Evolutionary conservation across 2,329 filamentous ascomycete species (phyloP), one percentile per base, ranked within the genome.

Genomic region (Bipolaris zeicola): DNA sequence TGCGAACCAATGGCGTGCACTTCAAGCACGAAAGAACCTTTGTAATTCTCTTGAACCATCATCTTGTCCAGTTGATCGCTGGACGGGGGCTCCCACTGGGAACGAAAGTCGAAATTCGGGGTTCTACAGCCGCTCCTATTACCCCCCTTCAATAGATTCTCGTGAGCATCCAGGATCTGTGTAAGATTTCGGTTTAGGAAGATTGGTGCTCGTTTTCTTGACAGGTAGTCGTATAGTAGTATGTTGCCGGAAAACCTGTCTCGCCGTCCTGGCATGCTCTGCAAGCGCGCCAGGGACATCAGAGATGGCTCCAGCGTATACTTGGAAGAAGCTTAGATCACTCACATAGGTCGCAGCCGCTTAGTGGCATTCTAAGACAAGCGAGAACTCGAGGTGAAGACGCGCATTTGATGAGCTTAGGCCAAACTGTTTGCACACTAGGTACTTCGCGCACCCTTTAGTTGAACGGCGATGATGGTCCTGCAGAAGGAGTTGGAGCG

Each of bases 181-280:
- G 50, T 61, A 3, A 71, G 47, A 16, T 72, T 75, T 34, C 72
- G 61, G 39, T 62, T 53, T 7, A 75, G 58, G 37, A 75, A 70
- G 8, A 62, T 50, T 10, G 62, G 66, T 7, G 62, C 60, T 31
- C 66, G 60, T 16, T 55, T 65, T n/a, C 33, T 47, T 13, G 57
- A 50, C n/a, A 73, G 26, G 41, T 63, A 69, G 6, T 66, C 55
- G 58, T 72, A 72, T 24, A 71, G 47, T 42, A 69, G 41, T 10
- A 68, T 57, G 36, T 72, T 73, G 36, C 69, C 69, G 6, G 53
- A 51, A 44, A 64, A 66, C 28, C 45, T 50, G 24, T 63, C 62
- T 47, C 58, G 58, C 47, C 52, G 58, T 37, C 48, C 57, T 42
- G 65, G 61, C 70, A 73, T 73, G 57, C 60, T 71, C 65, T 64